Evolutionary conservation across 192 early-diverging fungal genomes (phyloP), one percentile per base, ranked within the genome.

Genomic region (Paraglomus brasilianum): DNA sequence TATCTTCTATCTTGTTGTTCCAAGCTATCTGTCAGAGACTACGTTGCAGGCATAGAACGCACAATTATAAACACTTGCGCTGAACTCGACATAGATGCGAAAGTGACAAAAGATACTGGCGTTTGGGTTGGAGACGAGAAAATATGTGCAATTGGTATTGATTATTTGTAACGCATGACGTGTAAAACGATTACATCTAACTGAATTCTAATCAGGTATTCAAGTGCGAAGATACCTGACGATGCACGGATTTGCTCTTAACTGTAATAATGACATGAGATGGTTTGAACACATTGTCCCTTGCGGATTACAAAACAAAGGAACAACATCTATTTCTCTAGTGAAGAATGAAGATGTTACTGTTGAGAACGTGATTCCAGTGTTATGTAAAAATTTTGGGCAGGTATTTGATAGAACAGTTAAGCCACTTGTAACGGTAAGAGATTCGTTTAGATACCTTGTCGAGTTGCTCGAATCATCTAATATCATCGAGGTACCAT

Each of bases 251-350:
- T 86, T 99, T 70, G 97, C 95, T 2, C 82, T 99, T 17, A 99
- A 99, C 70, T 96, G 95, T 76, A 83, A 91, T 53, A 89, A 88
- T 0, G 94, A 97, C 79, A 80, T 99, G 66, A 60, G 45, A 9
- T 97, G 92, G 89, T 99, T 94, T 70, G 74, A 87, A 15, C 80
- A 96, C 43, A 97, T 99, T 71, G 84, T 97, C 9, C 89, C 94
- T 0, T 99, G 95, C 71, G 94, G 95, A 0, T 67, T 99, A 43
- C 70, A 78, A 11, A 92, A 88, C 36, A 93, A 92, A 72, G 74
- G 79, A 38, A 89, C 88, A 1, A 94, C 93, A 0, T 95, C 92
- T 24, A 74, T 97, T 1, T 71, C 81, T 3, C 64, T 72, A 19
- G 86, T 11, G 15, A 66, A 13, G 13, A 52, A 52, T 5, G 5